Conservation (phyloP, 1,284 basidiomycete species). For the Hemileia vastatrix region DNA sequence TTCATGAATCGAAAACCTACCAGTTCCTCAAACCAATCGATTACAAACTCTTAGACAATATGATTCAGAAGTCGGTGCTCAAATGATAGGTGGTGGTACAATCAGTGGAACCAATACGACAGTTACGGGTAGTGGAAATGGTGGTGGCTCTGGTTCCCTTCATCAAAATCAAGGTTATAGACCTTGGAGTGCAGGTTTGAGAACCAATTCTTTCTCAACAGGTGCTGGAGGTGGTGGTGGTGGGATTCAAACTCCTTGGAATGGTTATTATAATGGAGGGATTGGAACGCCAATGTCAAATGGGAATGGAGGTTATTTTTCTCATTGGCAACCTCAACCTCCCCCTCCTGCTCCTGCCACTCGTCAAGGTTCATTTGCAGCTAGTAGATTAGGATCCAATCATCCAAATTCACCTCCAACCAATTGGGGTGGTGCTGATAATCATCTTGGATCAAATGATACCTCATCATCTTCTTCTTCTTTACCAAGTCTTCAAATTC, state of each 20-base stretch:
- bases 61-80: background rate
- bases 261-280: background rate
- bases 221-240: too few species aligned
- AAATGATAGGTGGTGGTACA: background rate
- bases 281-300: background rate
- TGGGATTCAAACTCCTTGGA: background rate
- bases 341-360: too few species aligned
- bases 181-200: background rate
- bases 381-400: too few species aligned
- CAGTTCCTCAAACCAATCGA: background rate
- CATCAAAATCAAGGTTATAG: background rate
- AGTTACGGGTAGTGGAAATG: background rate
- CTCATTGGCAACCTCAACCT: slow-evolving; percentile 25
- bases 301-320: slow-evolving; percentile 25
- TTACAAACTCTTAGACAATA: background rate
- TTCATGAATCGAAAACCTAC: background rate
- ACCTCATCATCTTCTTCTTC: slow-evolving; percentile 2
- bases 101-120: too few species aligned
- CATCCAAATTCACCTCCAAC: too few species aligned
- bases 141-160: background rate
- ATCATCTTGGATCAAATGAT: background rate
- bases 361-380: too few species aligned
- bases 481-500: slow-evolving; percentile 47
- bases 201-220: background rate
- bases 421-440: background rate